A percentile compares a stretch with the other conserved stretches of the same genome.
These are phyloP conservation scores for Marasmius oreades DNA, from an alignment of 1,284 basidiomycete species.

Conservation along the genomic window DNA sequence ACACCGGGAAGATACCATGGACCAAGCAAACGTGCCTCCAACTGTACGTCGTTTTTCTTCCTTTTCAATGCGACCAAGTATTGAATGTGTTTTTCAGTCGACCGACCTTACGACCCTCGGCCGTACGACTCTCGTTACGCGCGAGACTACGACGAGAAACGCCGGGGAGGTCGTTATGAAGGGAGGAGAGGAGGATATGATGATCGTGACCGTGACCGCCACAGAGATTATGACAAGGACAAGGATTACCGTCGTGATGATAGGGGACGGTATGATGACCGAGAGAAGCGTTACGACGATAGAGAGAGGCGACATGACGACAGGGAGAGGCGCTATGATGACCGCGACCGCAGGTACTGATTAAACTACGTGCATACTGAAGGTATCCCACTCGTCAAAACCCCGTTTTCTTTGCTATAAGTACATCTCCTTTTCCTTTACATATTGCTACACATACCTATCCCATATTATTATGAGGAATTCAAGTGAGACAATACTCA, in stretches of 20 bases:
- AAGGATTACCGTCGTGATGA: conserved; percentile 26
- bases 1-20: conserved; percentile 95
- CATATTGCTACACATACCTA: too few species aligned
- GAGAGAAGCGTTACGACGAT: conserved; percentile 23
- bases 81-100: conserved; percentile 36
- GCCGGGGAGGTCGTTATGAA: conserved; percentile 28
- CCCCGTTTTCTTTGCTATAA: too few species aligned
- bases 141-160: conserved; percentile 57
- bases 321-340: conserved; percentile 23
- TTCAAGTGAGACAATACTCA: too few species aligned
- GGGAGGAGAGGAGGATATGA: conserved; percentile 48
- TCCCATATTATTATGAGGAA: too few species aligned
- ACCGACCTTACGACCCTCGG: conserved; percentile 76
- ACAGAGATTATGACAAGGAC: conserved; percentile 35
- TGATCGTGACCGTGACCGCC: conserved; percentile 35
- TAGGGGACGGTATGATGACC: conserved; percentile 28
- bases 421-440: too few species aligned
- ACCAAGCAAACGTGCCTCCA: conserved; percentile 72
- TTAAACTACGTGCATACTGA: background rate
- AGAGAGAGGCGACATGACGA: conserved; percentile 18
- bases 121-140: conserved; percentile 79
- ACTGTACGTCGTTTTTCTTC: conserved; percentile 31
- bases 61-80: conserved; percentile 1
- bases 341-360: conserved; percentile 12
- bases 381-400: too few species aligned